Percentiles rank a stretch among this genome's conserved stretches.
phyloP scores from a whole-genome alignment of 257 asterid genomes.

The Jasminum sambac region DNA sequence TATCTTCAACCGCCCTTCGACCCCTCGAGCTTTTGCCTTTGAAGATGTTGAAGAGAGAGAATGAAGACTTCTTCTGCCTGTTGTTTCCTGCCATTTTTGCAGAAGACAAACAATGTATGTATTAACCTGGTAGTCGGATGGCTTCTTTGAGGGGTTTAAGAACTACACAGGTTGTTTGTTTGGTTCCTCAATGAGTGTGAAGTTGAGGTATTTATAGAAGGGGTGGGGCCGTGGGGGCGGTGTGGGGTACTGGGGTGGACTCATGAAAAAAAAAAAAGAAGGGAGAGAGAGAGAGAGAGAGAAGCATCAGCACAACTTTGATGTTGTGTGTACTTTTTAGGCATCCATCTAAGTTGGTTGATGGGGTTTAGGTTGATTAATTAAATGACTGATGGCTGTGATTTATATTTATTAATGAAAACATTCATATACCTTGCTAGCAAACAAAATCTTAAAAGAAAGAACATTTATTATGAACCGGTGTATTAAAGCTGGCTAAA shows the following conservation, averaged over 20 bases:
- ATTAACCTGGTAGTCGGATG: not conserved
- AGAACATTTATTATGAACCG: conserved; percentile 44
- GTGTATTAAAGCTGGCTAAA: conserved; percentile 42
- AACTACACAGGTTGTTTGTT: not conserved
- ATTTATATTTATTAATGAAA: conserved; percentile 44
- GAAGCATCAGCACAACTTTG: no score
- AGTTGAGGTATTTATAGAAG: conserved; percentile 44
- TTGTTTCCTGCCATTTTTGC: conserved; percentile 51
- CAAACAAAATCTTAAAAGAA: conserved; percentile 27
- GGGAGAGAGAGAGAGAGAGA: no score
- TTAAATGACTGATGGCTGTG: conserved; percentile 55
- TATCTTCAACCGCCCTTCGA: conserved; percentile 24
- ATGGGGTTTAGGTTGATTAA: no score
- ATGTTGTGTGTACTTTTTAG: no score
- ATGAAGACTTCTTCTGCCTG: conserved; percentile 44
- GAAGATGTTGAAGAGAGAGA: conserved; percentile 52
- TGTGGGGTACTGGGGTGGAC: no score
- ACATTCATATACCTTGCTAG: conserved; percentile 21
- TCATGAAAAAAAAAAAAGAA: no score
- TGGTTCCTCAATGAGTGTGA: conserved; percentile 25
- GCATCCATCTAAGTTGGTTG: no score
- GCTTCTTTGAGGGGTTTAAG: not conserved
- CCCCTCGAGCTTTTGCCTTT: conserved; percentile 37
- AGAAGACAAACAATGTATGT: not conserved
- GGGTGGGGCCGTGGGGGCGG: conserved; percentile 30